These are phyloP conservation scores for Cornus kousa DNA, from an alignment of 148 eudicot genomes.

Conservation along the genomic window DNA sequence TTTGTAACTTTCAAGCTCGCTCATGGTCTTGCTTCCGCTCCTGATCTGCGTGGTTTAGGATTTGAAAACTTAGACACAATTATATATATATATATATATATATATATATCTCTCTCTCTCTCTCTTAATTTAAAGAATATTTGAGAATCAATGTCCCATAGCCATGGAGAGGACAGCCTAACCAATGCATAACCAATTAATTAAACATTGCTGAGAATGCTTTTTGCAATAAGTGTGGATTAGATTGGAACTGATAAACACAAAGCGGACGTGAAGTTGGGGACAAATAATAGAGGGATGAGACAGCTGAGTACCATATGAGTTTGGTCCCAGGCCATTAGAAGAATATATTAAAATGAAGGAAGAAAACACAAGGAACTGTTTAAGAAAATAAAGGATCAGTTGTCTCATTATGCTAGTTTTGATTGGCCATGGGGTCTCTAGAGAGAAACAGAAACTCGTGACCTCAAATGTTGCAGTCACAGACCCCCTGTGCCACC, in stretches of 20 bases:
- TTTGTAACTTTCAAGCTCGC: too few relatives aligned
- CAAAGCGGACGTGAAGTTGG: neutral
- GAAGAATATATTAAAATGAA: neutral
- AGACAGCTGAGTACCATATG: neutral
- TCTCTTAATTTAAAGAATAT: too few relatives aligned
- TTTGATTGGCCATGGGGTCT: neutral
- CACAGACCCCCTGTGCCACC: neutral
- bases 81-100: too few relatives aligned
- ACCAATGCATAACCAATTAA: neutral
- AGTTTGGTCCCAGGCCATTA: neutral
- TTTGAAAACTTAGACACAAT: too few relatives aligned
- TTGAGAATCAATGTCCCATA: too few relatives aligned
- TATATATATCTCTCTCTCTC: too few relatives aligned
- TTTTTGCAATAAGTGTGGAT: neutral
- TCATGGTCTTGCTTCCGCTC: too few relatives aligned
- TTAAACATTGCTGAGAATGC: too few relatives aligned
- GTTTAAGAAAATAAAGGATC: neutral
- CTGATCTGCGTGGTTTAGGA: too few relatives aligned
- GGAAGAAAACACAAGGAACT: neutral
- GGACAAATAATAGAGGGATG: neutral
- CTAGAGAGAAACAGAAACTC: neutral
- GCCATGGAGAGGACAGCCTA: neutral
- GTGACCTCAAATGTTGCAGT: slow-evolving; percentile 11
- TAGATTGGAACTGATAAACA: neutral
- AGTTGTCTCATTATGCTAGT: neutral